These are phyloP conservation scores for Zygosaccharomyces pseudobailii DNA, from an alignment of 1,139 yeast species.

Conservation along the genomic window DNA sequence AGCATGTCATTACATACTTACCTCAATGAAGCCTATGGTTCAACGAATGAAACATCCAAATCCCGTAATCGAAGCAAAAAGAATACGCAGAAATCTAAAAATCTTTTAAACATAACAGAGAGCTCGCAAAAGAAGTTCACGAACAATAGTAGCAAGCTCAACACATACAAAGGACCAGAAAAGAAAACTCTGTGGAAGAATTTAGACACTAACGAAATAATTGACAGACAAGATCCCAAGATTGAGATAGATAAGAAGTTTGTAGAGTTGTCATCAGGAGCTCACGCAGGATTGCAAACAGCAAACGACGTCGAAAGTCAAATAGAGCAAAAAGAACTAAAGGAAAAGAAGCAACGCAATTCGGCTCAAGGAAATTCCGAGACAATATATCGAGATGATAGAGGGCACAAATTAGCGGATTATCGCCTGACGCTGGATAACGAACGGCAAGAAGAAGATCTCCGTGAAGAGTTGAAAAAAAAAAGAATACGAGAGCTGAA, in stretches of 20 bases:
- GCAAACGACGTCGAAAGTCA: constrained; percentile 39
- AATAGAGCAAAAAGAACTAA: constrained; percentile 30
- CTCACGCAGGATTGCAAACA: constrained; percentile 44
- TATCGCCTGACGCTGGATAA: constrained; percentile 34
- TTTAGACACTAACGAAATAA: constrained; percentile 22
- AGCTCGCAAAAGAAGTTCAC: constrained; percentile 6
- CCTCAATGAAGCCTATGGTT: constrained; percentile 44
- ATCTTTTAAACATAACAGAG: constrained; percentile 14
- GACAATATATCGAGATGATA: constrained; percentile 57
- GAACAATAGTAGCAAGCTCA: not conserved
- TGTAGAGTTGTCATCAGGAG: constrained; percentile 38
- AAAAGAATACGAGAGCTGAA: constrained; percentile 37
- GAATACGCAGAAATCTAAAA: not conserved
- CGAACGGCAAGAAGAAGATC: constrained; percentile 28
- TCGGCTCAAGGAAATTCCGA: constrained; percentile 23
- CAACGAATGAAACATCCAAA: constrained; percentile 20
- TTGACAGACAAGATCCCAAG: constrained; percentile 5
- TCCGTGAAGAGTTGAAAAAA: constrained; percentile 32
- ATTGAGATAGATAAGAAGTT: not conserved
- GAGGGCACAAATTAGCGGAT: constrained; percentile 49
- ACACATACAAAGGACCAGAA: not conserved
- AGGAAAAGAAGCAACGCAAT: constrained; percentile 18
- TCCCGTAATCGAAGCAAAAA: constrained; percentile 10
- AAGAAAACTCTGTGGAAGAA: constrained; percentile 21
- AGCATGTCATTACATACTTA: constrained; percentile 50